Evolutionary conservation across 1,284 basidiomycete species (phyloP).

Genomic region (Rhodotorula sp.): DNA sequence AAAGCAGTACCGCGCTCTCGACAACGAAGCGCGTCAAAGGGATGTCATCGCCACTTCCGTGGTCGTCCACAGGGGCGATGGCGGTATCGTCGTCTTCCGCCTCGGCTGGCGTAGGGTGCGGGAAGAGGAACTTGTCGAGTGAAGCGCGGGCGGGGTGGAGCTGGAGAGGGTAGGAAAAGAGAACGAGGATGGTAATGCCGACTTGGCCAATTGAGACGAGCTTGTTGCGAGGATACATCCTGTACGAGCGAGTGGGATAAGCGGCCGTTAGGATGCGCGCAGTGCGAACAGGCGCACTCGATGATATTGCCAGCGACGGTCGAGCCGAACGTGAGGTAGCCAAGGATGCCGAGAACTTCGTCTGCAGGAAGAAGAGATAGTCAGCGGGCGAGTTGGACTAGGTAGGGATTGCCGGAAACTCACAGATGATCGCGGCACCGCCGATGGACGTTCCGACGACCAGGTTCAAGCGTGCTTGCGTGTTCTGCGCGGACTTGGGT

Average conservation of each 20-base stretch:
- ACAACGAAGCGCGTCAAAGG: slow-evolving; percentile 64
- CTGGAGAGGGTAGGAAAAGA: slow-evolving; percentile 83
- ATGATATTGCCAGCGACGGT: slow-evolving; percentile 88
- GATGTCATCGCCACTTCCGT: slow-evolving; percentile 47
- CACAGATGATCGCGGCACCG: slow-evolving; percentile 48
- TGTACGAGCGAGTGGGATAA: neutral
- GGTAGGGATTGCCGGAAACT: neutral
- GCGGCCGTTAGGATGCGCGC: neutral
- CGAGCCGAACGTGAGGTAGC: slow-evolving; percentile 93
- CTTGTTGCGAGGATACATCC: slow-evolving; percentile 77
- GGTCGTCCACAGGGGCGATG: slow-evolving; percentile 41
- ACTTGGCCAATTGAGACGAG: slow-evolving; percentile 91
- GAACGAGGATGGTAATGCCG: slow-evolving; percentile 84
- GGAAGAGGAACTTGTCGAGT: slow-evolving; percentile 78
- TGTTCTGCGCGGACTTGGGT: slow-evolving; percentile 55
- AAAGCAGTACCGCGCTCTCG: slow-evolving; percentile 71
- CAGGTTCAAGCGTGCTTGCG: slow-evolving; percentile 79
- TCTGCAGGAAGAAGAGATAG: slow-evolving; percentile 66
- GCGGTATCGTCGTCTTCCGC: slow-evolving; percentile 27
- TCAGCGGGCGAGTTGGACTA: neutral
- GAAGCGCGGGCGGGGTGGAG: slow-evolving; percentile 90
- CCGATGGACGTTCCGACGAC: slow-evolving; percentile 85
- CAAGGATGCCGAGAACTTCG: slow-evolving; percentile 77
- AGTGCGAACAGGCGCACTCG: slow-evolving; percentile 50
- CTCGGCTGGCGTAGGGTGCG: slow-evolving; percentile 39